A percentile compares a stretch with the other conserved stretches of the same genome.
phyloP scores from a whole-genome alignment of 306 rosid genomes.

The Ceratonia siliqua region DNA sequence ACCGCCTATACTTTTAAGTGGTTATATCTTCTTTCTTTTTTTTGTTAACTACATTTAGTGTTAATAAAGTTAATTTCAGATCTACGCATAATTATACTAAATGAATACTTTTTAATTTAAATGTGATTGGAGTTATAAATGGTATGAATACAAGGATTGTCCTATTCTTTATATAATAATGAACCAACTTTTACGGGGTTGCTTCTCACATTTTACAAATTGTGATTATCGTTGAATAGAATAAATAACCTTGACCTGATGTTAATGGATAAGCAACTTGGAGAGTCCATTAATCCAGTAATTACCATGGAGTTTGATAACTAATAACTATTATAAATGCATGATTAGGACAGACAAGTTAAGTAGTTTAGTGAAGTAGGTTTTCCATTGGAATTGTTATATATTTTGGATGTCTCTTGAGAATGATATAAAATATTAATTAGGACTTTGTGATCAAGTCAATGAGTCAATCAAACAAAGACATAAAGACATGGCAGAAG shows the following conservation, averaged over 20 bases:
- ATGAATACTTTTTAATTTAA: too few relatives aligned
- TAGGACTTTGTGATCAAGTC: background rate
- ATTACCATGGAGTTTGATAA: background rate
- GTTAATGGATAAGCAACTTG: background rate
- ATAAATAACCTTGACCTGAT: constrained; percentile 21
- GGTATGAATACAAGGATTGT: background rate
- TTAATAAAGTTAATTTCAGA: too few relatives aligned
- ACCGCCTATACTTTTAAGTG: too few relatives aligned
- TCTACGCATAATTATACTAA: too few relatives aligned
- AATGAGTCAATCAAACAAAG: constrained; percentile 1
- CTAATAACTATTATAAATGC: background rate
- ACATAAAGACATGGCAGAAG: background rate
- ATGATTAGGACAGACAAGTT: constrained; percentile 18
- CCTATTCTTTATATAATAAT: background rate
- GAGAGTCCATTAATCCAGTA: background rate
- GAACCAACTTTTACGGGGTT: background rate
- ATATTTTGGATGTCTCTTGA: too few relatives aligned
- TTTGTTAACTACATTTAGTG: too few relatives aligned
- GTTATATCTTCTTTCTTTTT: too few relatives aligned
- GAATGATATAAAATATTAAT: too few relatives aligned
- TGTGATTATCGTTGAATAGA: background rate
- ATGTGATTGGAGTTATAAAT: too few relatives aligned
- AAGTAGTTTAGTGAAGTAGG: constrained; percentile 21
- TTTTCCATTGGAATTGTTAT: background rate
- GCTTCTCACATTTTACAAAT: background rate